Conservation (phyloP, 2,329 filamentous ascomycete genomes). For the Penicillium sp. region DNA sequence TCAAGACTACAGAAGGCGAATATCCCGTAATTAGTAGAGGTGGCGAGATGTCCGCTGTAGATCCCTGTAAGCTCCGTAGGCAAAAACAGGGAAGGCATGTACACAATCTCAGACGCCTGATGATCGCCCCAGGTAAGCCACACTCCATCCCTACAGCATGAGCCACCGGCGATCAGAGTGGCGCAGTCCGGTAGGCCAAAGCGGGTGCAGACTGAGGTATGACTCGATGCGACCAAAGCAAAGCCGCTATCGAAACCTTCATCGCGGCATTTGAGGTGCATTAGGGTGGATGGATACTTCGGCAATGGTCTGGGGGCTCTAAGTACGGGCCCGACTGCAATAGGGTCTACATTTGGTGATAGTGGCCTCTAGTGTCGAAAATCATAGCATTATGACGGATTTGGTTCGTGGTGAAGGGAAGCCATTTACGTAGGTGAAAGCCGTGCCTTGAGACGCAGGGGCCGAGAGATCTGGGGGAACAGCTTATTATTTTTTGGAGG, state of each 20-base stretch:
- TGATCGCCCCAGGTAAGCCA: constrained; percentile 11
- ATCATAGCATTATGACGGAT: background rate
- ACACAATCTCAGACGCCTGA: constrained; percentile 1
- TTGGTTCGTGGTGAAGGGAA: background rate
- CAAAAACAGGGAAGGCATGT: constrained; percentile 7
- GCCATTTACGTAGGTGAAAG: constrained; percentile 4
- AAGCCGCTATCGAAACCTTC: constrained; percentile 13
- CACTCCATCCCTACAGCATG: background rate
- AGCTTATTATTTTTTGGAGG: constrained; percentile 2
- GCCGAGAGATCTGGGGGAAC: constrained; percentile 11
- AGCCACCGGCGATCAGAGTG: constrained; percentile 8
- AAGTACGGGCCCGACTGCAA: background rate
- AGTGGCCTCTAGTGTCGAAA: background rate
- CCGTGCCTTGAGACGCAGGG: constrained; percentile 18
- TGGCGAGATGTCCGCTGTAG: constrained; percentile 7
- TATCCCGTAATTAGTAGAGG: background rate
- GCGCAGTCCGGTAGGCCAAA: background rate
- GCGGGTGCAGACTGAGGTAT: constrained; percentile 13
- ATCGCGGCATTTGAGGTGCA: constrained; percentile 1
- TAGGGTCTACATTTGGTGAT: background rate
- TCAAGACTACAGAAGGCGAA: background rate
- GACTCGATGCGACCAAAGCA: constrained; percentile 12
- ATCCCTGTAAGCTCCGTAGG: background rate
- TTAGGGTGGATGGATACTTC: background rate
- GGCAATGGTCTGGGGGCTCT: background rate